A percentile compares a stretch with the other conserved stretches of the same genome.
phyloP scores from a whole-genome alignment of 495 filamentous ascomycete genomes.

The Talaromyces proteolyticus region DNA sequence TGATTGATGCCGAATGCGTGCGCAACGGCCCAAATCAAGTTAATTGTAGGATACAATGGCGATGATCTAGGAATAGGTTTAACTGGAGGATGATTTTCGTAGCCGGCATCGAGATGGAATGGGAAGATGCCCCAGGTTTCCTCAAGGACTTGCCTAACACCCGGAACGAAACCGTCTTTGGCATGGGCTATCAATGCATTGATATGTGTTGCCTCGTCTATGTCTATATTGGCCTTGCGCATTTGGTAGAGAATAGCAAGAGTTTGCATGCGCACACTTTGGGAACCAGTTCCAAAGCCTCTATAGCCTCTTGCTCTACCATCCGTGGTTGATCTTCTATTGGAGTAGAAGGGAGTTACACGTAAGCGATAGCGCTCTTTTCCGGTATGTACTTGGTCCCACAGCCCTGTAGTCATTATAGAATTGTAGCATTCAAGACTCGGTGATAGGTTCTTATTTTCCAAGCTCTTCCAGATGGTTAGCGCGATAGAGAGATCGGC shows the following conservation, averaged over 20 bases:
- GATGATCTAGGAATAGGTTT: constrained; percentile 35
- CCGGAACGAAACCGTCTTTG: constrained; percentile 44
- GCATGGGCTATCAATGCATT: constrained; percentile 52
- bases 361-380: constrained; percentile 31
- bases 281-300: constrained; percentile 24
- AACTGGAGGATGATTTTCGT: constrained; percentile 18
- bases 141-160: no score
- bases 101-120: constrained; percentile 22
- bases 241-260: constrained; percentile 43
- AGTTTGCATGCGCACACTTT: constrained; percentile 29
- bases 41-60: constrained; percentile 46
- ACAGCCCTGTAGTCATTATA: constrained; percentile 43
- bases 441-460: constrained; percentile 24
- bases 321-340: constrained; percentile 15
- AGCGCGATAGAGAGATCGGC: constrained; percentile 38
- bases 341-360: constrained; percentile 29
- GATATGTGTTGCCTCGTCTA: constrained; percentile 51
- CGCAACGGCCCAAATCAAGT: constrained; percentile 52
- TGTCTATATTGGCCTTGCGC: constrained; percentile 32
- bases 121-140: constrained; percentile 58
- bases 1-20: constrained; percentile 54
- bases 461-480: constrained; percentile 48
- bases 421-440: constrained; percentile 53
- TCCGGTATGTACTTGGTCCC: constrained; percentile 30
- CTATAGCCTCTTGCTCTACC: constrained; percentile 15